Conservation (phyloP, 23 red algal species). For the Gracilaria caudata region DNA sequence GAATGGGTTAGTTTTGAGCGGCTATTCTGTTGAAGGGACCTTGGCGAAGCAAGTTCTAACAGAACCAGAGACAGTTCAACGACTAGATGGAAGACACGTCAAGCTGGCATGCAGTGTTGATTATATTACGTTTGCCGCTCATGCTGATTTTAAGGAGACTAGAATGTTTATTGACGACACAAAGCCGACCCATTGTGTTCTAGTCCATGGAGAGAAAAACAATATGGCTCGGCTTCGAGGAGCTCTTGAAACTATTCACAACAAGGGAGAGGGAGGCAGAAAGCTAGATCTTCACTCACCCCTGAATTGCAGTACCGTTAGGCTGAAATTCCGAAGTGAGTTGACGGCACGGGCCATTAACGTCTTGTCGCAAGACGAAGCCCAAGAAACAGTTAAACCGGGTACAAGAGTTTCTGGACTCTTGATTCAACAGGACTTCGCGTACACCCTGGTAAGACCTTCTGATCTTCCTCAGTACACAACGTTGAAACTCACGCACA, state of each 20-base stretch:
- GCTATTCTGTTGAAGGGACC: slow-evolving; percentile 97
- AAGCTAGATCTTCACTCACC: slow-evolving; percentile 86
- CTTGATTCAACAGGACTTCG: slow-evolving; percentile 89
- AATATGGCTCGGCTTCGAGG: slow-evolving; percentile 91
- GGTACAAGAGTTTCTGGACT: slow-evolving; percentile 87
- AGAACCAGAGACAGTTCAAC: slow-evolving; percentile 84
- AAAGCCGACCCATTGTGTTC: slow-evolving; percentile 83
- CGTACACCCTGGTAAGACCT: slow-evolving; percentile 88
- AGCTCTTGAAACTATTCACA: slow-evolving; percentile 86
- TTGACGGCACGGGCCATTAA: slow-evolving; percentile 90
- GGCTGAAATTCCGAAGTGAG: slow-evolving; percentile 81
- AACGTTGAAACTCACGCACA: slow-evolving; percentile 70
- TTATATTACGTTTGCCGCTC: slow-evolving; percentile 98
- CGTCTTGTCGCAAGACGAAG: slow-evolving; percentile 68
- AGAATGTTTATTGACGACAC: slow-evolving; percentile 88
- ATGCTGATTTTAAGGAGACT: slow-evolving; percentile 98
- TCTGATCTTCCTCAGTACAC: slow-evolving; percentile 90
- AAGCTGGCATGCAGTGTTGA: slow-evolving; percentile 89
- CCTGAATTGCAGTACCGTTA: slow-evolving; percentile 82
- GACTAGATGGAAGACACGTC: slow-evolving; percentile 89
- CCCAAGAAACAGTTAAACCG: slow-evolving; percentile 33
- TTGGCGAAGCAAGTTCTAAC: slow-evolving; percentile 95
- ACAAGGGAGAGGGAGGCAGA: slow-evolving; percentile 65
- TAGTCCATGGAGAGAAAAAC: slow-evolving; percentile 93
- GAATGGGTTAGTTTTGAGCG: slow-evolving; percentile 88